These are phyloP conservation scores for Exophiala alcalophila DNA, from an alignment of 2,329 filamentous ascomycete genomes.

Conservation along the genomic window DNA sequence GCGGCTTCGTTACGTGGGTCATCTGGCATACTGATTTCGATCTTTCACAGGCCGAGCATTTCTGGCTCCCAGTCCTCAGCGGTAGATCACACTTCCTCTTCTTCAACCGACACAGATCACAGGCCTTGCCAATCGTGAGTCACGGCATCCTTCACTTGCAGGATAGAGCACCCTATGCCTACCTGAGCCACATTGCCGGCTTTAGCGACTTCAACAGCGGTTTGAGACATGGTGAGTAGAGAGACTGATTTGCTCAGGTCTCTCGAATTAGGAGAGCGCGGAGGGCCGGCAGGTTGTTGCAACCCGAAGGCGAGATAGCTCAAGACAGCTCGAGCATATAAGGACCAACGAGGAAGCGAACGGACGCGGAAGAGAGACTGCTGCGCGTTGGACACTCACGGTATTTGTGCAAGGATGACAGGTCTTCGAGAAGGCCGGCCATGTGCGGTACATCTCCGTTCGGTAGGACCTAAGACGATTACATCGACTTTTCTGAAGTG, in stretches of 20 bases:
- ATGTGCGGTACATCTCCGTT: no score
- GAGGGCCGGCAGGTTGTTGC: not conserved
- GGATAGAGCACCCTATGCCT: not conserved
- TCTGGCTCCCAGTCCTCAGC: conserved; percentile 70
- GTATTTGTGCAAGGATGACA: no score
- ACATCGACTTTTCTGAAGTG: no score
- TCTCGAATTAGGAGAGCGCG: no score
- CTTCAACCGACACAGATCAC: conserved; percentile 91
- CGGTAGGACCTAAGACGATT: no score
- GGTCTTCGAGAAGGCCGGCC: no score
- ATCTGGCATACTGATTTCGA: conserved; percentile 98
- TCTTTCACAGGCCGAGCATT: conserved; percentile 91
- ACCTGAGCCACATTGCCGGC: conserved; percentile 17
- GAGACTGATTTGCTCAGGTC: not conserved
- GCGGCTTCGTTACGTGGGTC: conserved; percentile 97
- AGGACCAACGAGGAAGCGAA: no score
- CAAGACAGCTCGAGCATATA: no score
- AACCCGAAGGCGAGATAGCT: not conserved
- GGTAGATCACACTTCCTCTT: conserved; percentile 96
- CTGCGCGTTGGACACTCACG: no score
- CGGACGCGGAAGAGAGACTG: no score
- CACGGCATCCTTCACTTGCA: not conserved
- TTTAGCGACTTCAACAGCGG: conserved; percentile 5
- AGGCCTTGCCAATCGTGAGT: conserved; percentile 57
- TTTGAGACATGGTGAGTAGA: conserved; percentile 6